These are phyloP conservation scores for Penicillium expansum DNA, from an alignment of 2,329 filamentous ascomycete genomes.

Conservation along the genomic window DNA sequence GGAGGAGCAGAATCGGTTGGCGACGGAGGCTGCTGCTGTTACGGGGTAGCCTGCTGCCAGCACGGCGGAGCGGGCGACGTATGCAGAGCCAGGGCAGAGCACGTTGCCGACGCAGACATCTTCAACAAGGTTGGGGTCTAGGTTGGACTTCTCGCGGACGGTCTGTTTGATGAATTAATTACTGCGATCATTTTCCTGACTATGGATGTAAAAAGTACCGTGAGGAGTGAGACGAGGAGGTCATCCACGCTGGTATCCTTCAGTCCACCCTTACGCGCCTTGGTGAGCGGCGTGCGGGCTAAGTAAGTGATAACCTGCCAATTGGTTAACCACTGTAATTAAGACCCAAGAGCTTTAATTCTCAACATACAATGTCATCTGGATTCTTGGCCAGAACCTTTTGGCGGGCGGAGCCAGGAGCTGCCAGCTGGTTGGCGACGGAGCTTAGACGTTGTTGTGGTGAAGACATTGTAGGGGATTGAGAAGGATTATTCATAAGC, in stretches of 20 bases:
- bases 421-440: constrained; percentile 42
- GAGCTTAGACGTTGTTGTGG: constrained; percentile 41
- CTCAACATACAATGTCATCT: constrained; percentile 39
- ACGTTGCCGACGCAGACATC: constrained; percentile 87
- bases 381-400: constrained; percentile 37
- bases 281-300: constrained; percentile 41
- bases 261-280: constrained; percentile 41
- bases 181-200: neutral
- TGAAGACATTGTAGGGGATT: constrained; percentile 34
- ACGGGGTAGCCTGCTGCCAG: constrained; percentile 84
- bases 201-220: constrained; percentile 23
- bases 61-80: constrained; percentile 83
- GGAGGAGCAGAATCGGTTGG: constrained; percentile 89
- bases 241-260: constrained; percentile 40
- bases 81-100: constrained; percentile 81
- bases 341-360: neutral
- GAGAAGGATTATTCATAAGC: neutral
- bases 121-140: constrained; percentile 82
- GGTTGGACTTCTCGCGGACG: constrained; percentile 75
- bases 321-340: constrained; percentile 1
- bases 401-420: constrained; percentile 30
- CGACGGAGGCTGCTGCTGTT: constrained; percentile 70
- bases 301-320: constrained; percentile 41
- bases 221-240: constrained; percentile 38
- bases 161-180: constrained; percentile 42